Evolutionary conservation across 805 yeast species (phyloP).

Genomic region (Zygotorulaspora chibaensis): DNA sequence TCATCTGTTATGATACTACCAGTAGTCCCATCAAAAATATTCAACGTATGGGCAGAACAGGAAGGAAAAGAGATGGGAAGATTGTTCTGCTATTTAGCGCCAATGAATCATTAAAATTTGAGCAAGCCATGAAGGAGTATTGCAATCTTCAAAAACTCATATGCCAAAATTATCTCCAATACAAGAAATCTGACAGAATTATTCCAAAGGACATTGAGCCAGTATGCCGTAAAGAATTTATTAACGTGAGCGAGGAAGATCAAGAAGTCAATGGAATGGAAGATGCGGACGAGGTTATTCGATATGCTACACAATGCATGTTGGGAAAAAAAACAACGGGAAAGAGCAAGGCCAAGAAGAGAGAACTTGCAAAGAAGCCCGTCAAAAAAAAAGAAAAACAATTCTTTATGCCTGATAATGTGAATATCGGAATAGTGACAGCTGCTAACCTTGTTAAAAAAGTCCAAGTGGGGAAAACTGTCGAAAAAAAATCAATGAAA

Average conservation of each 20-base stretch:
- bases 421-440: constrained; percentile 55
- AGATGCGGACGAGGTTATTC: constrained; percentile 64
- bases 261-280: constrained; percentile 47
- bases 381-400: constrained; percentile 25
- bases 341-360: constrained; percentile 18
- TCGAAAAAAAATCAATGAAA: constrained; percentile 1
- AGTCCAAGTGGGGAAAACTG: constrained; percentile 4
- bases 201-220: constrained; percentile 60
- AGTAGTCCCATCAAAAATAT: constrained; percentile 88
- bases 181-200: constrained; percentile 57
- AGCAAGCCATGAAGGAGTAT: constrained; percentile 81
- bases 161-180: constrained; percentile 42
- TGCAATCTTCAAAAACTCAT: constrained; percentile 70
- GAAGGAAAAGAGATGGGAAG: constrained; percentile 86
- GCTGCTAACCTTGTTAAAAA: constrained; percentile 47
- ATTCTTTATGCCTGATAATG: constrained; percentile 74
- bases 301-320: constrained; percentile 64
- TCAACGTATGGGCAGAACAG: constrained; percentile 98
- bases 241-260: constrained; percentile 72
- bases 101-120: constrained; percentile 73
- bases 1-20: constrained; percentile 89
- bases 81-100: constrained; percentile 71
- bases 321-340: constrained; percentile 34
- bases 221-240: constrained; percentile 47
- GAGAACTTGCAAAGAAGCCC: too few species aligned